A percentile compares a stretch with the other conserved stretches of the same genome.
Conservation (phyloP, 306 rosid species). For the Lupinus albus region DNA sequence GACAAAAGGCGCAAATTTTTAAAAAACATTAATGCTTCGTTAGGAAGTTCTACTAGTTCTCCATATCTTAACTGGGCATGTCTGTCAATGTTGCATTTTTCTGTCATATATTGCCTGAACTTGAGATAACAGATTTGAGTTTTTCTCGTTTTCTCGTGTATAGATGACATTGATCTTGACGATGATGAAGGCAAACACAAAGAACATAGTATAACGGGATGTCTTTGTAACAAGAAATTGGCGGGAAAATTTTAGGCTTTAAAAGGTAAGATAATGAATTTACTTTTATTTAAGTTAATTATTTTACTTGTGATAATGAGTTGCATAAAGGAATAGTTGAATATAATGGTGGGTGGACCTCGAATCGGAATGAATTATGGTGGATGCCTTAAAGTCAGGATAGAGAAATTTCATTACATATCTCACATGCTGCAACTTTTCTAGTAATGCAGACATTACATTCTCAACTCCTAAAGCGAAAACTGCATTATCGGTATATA, state of each 20-base stretch:
- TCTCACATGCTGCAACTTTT: no score
- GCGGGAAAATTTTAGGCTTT: conserved; percentile 71
- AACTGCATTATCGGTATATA: background rate
- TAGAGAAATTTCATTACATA: background rate
- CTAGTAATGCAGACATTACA: background rate
- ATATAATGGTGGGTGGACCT: background rate
- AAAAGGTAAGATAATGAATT: conserved; percentile 60
- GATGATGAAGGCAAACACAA: conserved; percentile 64
- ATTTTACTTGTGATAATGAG: background rate
- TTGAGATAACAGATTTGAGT: conserved; percentile 27
- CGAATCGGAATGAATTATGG: background rate
- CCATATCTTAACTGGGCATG: conserved; percentile 3
- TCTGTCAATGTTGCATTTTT: background rate
- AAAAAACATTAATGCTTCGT: background rate
- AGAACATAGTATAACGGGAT: conserved; percentile 67
- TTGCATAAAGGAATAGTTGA: background rate
- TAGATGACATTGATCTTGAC: conserved; percentile 86
- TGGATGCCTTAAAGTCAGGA: background rate
- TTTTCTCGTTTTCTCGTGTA: conserved; percentile 22
- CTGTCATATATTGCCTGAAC: conserved; percentile 21
- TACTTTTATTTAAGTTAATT: conserved; percentile 1
- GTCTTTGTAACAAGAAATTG: conserved; percentile 73
- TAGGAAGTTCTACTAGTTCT: conserved; percentile 3
- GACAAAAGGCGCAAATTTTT: background rate
- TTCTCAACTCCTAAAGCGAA: background rate